These are phyloP conservation scores for Xylaria cubensis DNA, from an alignment of 495 filamentous ascomycete species.

Conservation along the genomic window DNA sequence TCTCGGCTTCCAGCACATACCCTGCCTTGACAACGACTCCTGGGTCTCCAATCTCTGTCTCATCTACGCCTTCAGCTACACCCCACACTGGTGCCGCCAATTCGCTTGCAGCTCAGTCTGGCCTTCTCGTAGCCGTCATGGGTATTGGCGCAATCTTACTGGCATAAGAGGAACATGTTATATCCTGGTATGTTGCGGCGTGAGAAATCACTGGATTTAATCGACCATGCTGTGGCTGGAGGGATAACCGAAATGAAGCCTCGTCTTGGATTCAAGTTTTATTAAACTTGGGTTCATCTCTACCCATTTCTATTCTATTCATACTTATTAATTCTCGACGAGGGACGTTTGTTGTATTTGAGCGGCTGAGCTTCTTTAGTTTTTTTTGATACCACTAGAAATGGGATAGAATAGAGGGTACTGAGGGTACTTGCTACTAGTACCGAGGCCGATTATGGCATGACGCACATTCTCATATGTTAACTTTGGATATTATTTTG, in stretches of 20 bases:
- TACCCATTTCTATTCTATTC: conserved; percentile 30
- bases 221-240: neutral
- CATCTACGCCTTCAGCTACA: conserved; percentile 29
- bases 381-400: conserved; percentile 31
- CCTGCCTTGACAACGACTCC: conserved; percentile 29
- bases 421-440: conserved; percentile 14
- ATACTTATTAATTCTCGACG: conserved; percentile 34
- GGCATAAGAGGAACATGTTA: conserved; percentile 36
- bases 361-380: conserved; percentile 25
- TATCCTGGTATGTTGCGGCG: neutral
- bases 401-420: conserved; percentile 28
- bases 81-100: conserved; percentile 43
- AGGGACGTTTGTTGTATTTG: conserved; percentile 34
- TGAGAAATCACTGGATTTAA: neutral
- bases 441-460: conserved; percentile 17
- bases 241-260: neutral
- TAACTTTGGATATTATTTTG: neutral
- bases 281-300: neutral
- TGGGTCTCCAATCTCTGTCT: conserved; percentile 8
- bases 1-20: conserved; percentile 35
- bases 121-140: conserved; percentile 49
- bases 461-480: conserved; percentile 21
- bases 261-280: neutral
- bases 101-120: conserved; percentile 47
- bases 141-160: conserved; percentile 52